Base-by-base conservation (phyloP, 176 grass and related monocot genomes). In the Melocanna baccifera region DNA sequence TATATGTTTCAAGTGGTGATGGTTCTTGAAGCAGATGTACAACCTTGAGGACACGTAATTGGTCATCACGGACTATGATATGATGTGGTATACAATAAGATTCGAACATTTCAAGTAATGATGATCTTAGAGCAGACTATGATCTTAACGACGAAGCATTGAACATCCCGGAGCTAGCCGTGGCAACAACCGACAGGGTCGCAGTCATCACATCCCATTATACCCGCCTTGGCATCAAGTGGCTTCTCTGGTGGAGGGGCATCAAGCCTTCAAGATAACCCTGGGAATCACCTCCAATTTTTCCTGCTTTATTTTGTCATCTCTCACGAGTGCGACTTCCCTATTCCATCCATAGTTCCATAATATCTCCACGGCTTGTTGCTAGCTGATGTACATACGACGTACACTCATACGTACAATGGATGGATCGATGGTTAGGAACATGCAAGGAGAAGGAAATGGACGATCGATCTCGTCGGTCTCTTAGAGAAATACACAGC, bases 181-280 rank as follows among this genome's bases (percentile, higher is more conserved):
- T 63, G 65, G 64, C 14, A 51, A 41, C 51, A 51, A 30, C 75
- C 65, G 43, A 56, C 65, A 62, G 40, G 10, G 46, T 65, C 19
- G 45, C 74, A 57, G 20, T 88, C 75, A 28, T 57, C 67, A 79
- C 57, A 71, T 46, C 67, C 25, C 42, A 69, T 72, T 78, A 62
- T 65, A 55, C 34, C 55, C 37, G n/a, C 36, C 23, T 40, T 36
- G 11, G 12, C 28, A 75, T 81, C 85, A 81, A 87, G 85, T 88
- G 70, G 76, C 26, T 71, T 23, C 16, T 81, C 22, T 15, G 58
- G 85, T 91, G 85, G 89, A 87, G 22, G 76, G 40, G 81, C 90
- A 88, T 91, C 66, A 78, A 65, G 32, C 2, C 26, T 3, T 25
- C 18, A 15, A 71, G 86, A 88, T 82, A 85, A 73, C 67, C 25